phyloP scores from a whole-genome alignment of 2,329 filamentous ascomycete genomes.

The Pezicula neosporulosa region DNA sequence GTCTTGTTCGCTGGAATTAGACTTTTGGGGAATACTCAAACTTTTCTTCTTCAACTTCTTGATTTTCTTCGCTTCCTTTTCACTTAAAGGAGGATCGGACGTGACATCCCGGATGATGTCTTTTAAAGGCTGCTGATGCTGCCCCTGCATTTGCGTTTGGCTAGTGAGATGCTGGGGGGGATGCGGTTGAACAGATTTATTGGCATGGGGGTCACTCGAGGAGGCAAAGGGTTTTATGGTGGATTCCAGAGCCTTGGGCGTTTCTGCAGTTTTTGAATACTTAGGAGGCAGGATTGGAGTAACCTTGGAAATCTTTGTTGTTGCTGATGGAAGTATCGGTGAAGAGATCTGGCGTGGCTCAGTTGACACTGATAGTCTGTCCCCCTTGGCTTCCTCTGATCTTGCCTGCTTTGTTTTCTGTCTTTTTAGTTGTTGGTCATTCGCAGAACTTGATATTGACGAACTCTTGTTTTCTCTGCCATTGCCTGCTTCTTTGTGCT shows the following conservation, averaged over 20 bases:
- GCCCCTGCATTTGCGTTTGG: too few relatives aligned
- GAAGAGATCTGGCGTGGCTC: background rate
- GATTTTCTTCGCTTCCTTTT: constrained; percentile 12
- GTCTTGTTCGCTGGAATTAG: too few relatives aligned
- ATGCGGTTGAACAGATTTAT: too few relatives aligned
- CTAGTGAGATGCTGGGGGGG: too few relatives aligned
- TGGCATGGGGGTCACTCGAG: too few relatives aligned
- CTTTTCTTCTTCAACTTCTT: constrained; percentile 11
- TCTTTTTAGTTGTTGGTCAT: constrained; percentile 19
- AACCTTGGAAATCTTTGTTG: too few relatives aligned
- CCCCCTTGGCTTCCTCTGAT: constrained; percentile 12
- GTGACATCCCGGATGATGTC: background rate
- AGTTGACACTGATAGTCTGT: constrained; percentile 13
- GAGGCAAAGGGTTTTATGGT: too few relatives aligned
- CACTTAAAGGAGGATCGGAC: constrained; percentile 4
- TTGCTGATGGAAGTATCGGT: background rate
- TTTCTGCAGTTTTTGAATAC: background rate
- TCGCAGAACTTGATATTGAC: constrained; percentile 13
- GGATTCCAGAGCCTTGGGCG: too few relatives aligned
- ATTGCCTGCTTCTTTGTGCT: constrained; percentile 16
- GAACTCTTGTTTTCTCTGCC: constrained; percentile 23
- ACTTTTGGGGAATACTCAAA: too few relatives aligned
- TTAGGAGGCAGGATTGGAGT: constrained; percentile 6
- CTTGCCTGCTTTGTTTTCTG: constrained; percentile 20
- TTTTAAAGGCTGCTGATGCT: background rate